Evolutionary conservation across 768 basidiomycete species (phyloP), one percentile per base, ranked within the genome.

Genomic region (Chlorophyllum brunneum): DNA sequence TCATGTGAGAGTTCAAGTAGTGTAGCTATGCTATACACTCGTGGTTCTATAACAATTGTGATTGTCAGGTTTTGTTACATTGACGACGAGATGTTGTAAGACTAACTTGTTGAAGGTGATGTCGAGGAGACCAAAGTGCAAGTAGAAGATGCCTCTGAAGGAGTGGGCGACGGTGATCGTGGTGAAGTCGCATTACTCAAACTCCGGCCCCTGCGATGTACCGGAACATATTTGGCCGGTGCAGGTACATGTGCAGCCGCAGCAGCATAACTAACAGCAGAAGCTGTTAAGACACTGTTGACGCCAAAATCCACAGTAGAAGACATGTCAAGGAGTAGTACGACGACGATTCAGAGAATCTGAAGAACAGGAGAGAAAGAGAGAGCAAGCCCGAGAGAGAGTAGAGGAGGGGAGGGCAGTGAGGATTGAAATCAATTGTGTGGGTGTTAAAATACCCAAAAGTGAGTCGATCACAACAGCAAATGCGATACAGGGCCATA

Each of bases 181-280:
- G 27, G 41, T 3, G 51, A 37, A 18, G 31, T n/a, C 18, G 24
- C 24, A 44, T 44, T 34, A 18, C 31, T 24, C 4, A 13, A 16
- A 34, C 27, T 39, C 16, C 36, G 23, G 13, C 15, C 43, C 36
- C 43, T 43, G 37, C 48, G 48, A 18, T 52, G 51, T 6, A 52
- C 42, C 31, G 51, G 51, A 2, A 52, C 51, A 29, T 52, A 52
- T 20, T 52, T 52, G 42, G 41, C 48, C 39, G 38, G 26, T 9
- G 48, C 26, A 34, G 24, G n/a, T 9, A 18, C 9, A 13, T 42
- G 33, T 24, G 33, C 41, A 36, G 51, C 37, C 22, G 36, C 36
- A 27, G 22, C 20, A 16, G 49, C 40, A 16, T 42, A 44, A 24
- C 22, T 44, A 29, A n/a, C 33, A 20, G 36, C 33, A 50, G 36